Conservation (phyloP, 257 asterid genomes). For the Primulina huaijiensis region DNA sequence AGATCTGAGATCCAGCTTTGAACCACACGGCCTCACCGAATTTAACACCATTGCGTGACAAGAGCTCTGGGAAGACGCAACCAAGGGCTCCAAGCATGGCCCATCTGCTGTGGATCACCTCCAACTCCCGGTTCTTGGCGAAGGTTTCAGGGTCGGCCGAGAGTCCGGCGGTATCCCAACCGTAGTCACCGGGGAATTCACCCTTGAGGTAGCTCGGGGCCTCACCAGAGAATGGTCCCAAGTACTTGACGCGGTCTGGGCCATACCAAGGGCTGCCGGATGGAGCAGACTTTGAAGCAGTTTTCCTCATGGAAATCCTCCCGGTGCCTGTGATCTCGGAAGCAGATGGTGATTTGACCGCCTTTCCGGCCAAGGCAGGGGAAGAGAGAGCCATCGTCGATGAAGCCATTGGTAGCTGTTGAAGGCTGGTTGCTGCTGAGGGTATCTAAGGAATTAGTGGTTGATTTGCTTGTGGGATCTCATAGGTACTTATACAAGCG, state of each 20-base stretch:
- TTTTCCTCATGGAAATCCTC: conserved; percentile 40
- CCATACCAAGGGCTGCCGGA: conserved; percentile 42
- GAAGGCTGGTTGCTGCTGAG: too few relatives aligned
- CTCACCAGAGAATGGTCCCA: conserved; percentile 48
- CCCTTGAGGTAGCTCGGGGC: conserved; percentile 44
- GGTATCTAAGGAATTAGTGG: too few relatives aligned
- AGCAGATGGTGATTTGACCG: conserved; percentile 38
- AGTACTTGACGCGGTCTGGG: conserved; percentile 36
- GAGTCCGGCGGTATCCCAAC: conserved; percentile 52
- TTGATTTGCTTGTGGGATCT: too few relatives aligned
- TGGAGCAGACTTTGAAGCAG: conserved; percentile 33
- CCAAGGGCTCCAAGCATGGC: conserved; percentile 51
- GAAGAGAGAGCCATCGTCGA: conserved; percentile 57
- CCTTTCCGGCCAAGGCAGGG: conserved; percentile 44
- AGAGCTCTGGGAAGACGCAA: conserved; percentile 44
- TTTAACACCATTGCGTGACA: conserved; percentile 39
- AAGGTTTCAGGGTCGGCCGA: conserved; percentile 48
- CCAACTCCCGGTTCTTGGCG: conserved; percentile 40
- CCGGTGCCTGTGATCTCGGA: conserved; percentile 33
- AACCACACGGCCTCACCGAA: conserved; percentile 49
- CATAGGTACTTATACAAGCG: too few relatives aligned
- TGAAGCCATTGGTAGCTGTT: conserved; percentile 38
- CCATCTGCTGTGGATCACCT: conserved; percentile 41
- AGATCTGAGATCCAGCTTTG: conserved; percentile 43
- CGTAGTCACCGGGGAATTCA: conserved; percentile 49